phyloP scores from a whole-genome alignment of 2,329 filamentous ascomycete genomes.

The Monosporascus ibericus region DNA sequence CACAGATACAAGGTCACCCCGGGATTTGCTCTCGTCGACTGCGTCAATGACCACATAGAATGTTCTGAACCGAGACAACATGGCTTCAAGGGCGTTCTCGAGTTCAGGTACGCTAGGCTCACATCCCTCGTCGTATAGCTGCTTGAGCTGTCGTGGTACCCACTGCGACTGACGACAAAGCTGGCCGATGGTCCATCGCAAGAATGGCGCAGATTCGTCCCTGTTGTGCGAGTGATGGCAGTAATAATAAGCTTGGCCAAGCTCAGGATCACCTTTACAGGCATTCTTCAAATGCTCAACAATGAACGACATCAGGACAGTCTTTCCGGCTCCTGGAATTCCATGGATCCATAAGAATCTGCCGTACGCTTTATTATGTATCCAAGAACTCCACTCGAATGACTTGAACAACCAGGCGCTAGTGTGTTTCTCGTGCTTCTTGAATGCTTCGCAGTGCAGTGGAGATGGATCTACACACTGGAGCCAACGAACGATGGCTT shows the following conservation, averaged over 20 bases:
- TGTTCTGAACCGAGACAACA: constrained; percentile 1
- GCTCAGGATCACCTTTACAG: not conserved
- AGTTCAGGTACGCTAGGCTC: constrained; percentile 8
- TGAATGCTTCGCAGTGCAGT: not conserved
- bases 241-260: constrained; percentile 12
- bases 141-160: constrained; percentile 7
- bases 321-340: constrained; percentile 11
- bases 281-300: constrained; percentile 3
- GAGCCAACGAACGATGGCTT: not conserved
- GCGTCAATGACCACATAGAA: constrained; percentile 16
- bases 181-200: constrained; percentile 13
- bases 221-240: constrained; percentile 11
- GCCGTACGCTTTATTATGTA: not conserved
- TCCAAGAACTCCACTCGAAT: not conserved
- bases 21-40: constrained; percentile 13
- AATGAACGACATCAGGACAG: constrained; percentile 9
- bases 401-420: not conserved
- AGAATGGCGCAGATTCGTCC: constrained; percentile 11
- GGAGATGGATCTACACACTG: constrained; percentile 1
- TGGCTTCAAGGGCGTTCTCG: constrained; percentile 2
- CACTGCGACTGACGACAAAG: constrained; percentile 3
- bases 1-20: constrained; percentile 5
- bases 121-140: constrained; percentile 1
- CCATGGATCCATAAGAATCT: constrained; percentile 9
- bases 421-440: constrained; percentile 1